Base-by-base conservation (phyloP, 768 basidiomycete genomes). In the Phlebiopsis flavidoalba region DNA sequence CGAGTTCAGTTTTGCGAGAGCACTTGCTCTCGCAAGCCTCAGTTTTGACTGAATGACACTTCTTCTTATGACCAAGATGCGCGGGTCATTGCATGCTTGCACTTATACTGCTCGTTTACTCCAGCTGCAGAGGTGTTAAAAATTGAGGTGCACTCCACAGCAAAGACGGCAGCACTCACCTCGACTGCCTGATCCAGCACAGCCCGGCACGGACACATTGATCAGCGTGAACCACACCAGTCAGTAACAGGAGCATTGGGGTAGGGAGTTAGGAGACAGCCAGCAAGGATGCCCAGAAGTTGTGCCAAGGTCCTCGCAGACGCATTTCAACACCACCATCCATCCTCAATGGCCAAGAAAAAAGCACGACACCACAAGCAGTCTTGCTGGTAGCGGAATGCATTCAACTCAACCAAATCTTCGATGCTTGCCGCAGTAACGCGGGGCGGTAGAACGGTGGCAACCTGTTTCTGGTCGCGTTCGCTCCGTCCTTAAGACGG, bases 401-500 rank as follows among this genome's bases (percentile, higher is more conserved):
- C 40, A 43, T 31, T 24, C 59, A 8, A 49, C 10, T 62, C 62
- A 65, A 75, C 73, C 74, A 75, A 83, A 81, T 80, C 80, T 63
- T 77, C 75, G 73, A 63, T 63, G 62, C 63, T 67, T 67, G 61
- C 64, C 60, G 65, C 65, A 46, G 67, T 65, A 51, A 48, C 53
- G 60, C 50, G 51, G n/a, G 51, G 64, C 40, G 43, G 17, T 5
- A 26, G 45, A 50, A 49, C 57, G 74, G 76, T 63, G 73, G 52
- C 57, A 60, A 31, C 26, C 66, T 43, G 58, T 89, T 81, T 86
- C 86, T 87, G 85, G 84, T 89, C 46, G 82, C 80, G 83, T 73
- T n/a, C 79, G 80, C 79, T 82, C 75, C 76, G 77, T 75, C 66
- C 70, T 86, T 80, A 80, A 73, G 75, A 74, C 80, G 74, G 76